Evolutionary conservation across 2,329 filamentous ascomycete genomes (phyloP).

Genomic region (Didymella glomerata): DNA sequence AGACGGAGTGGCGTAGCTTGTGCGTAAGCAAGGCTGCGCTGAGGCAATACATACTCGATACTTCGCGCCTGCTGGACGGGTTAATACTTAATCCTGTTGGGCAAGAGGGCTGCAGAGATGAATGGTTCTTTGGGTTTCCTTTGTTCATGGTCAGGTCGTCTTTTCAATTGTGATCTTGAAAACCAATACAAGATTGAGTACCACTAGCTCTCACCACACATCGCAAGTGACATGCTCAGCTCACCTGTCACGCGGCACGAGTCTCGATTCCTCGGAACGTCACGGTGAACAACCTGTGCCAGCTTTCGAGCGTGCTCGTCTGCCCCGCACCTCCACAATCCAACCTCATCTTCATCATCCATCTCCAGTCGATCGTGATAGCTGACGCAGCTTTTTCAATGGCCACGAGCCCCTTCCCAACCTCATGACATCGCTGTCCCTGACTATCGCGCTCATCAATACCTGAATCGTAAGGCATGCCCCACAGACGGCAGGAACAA

Average conservation of each 20-base stretch:
- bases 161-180: constrained; percentile 5
- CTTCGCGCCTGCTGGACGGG: constrained; percentile 24
- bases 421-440: constrained; percentile 19
- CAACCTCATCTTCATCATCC: constrained; percentile 7
- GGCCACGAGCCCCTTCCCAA: constrained; percentile 6
- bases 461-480: constrained; percentile 16
- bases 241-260: neutral
- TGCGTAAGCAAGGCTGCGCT: neutral
- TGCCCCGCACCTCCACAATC: constrained; percentile 19
- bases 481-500: constrained; percentile 22
- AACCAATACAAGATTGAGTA: neutral
- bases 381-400: constrained; percentile 13
- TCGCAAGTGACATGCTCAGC: neutral
- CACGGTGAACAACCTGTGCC: constrained; percentile 4
- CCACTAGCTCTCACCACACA: neutral
- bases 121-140: constrained; percentile 2
- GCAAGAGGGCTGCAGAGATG: constrained; percentile 10
- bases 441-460: constrained; percentile 21
- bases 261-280: neutral
- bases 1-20: neutral
- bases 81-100: constrained; percentile 21
- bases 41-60: constrained; percentile 11
- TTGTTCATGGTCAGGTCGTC: constrained; percentile 6
- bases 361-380: constrained; percentile 5
- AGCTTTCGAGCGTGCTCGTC: constrained; percentile 1